These are phyloP conservation scores for Phallus indusiatus DNA, from an alignment of 768 basidiomycete genomes.

Conservation along the genomic window DNA sequence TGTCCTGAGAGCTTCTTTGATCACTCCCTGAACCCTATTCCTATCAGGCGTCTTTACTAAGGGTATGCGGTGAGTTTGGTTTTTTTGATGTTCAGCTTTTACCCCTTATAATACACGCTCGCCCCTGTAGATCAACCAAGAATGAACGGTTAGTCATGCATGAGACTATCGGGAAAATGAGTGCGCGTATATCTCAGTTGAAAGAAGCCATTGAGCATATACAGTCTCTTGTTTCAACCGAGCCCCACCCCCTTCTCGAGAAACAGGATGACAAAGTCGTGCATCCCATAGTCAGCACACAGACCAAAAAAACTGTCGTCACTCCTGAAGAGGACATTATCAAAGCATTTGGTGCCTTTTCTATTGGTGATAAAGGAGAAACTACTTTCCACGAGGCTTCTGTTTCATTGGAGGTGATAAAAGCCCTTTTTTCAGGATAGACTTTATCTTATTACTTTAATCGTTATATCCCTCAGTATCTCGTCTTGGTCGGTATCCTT, in stretches of 20 bases:
- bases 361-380: slow-evolving; percentile 8
- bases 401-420: slow-evolving; percentile 1
- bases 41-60: slow-evolving; percentile 5
- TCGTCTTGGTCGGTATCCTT: background rate
- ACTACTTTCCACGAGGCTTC: slow-evolving; percentile 8
- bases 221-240: slow-evolving; percentile 44
- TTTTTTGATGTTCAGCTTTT: background rate
- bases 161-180: slow-evolving; percentile 56
- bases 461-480: background rate
- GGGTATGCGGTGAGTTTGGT: slow-evolving; percentile 4
- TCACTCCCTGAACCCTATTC: background rate
- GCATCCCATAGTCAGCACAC: slow-evolving; percentile 8
- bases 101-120: background rate
- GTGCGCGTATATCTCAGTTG: slow-evolving; percentile 55
- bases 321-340: slow-evolving; percentile 6
- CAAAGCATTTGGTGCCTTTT: slow-evolving; percentile 7
- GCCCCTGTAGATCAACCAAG: slow-evolving; percentile 1
- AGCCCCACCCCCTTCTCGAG: slow-evolving; percentile 46
- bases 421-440: background rate
- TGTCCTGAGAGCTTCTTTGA: background rate
- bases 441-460: background rate
- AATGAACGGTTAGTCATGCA: slow-evolving; percentile 28
- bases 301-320: background rate
- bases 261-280: background rate
- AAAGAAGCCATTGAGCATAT: slow-evolving; percentile 59